Conservation (phyloP, 768 basidiomycete genomes). For the Mycena epipterygia region DNA sequence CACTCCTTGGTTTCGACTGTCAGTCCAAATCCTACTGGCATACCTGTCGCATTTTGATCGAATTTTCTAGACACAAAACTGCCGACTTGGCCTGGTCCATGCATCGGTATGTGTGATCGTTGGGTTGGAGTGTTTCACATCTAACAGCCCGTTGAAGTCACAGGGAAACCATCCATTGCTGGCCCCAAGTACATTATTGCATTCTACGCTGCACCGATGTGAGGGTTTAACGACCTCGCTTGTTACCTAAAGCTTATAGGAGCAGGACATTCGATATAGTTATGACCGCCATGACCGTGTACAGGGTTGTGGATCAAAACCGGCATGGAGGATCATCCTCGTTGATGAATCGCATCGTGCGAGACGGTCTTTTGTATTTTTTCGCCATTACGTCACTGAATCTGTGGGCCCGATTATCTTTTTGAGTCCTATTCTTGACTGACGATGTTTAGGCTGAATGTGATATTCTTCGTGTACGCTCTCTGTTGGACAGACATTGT, state of each 20-base stretch:
- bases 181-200: conserved; percentile 37
- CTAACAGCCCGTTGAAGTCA: conserved; percentile 1
- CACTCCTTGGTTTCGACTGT: conserved; percentile 34
- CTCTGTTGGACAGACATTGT: not conserved
- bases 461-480: conserved; percentile 34
- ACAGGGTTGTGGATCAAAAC: conserved; percentile 22
- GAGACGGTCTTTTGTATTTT: conserved; percentile 34
- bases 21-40: not conserved
- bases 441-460: conserved; percentile 24
- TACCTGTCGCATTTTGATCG: not conserved
- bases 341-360: conserved; percentile 32
- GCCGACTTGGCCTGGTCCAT: conserved; percentile 33
- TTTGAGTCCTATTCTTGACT: not conserved
- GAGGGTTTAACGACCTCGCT: not conserved
- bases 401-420: conserved; percentile 17
- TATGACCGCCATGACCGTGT: conserved; percentile 33
- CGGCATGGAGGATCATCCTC: conserved; percentile 19
- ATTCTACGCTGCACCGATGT: conserved; percentile 37
- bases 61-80: conserved; percentile 27
- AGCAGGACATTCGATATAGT: conserved; percentile 32
- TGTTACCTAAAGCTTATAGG: not conserved
- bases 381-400: conserved; percentile 33
- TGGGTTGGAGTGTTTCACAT: not conserved
- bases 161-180: conserved; percentile 34
- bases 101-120: conserved; percentile 17